Evolutionary conservation across 306 rosid genomes (phyloP).

Genomic region (Prunus kanzakura): DNA sequence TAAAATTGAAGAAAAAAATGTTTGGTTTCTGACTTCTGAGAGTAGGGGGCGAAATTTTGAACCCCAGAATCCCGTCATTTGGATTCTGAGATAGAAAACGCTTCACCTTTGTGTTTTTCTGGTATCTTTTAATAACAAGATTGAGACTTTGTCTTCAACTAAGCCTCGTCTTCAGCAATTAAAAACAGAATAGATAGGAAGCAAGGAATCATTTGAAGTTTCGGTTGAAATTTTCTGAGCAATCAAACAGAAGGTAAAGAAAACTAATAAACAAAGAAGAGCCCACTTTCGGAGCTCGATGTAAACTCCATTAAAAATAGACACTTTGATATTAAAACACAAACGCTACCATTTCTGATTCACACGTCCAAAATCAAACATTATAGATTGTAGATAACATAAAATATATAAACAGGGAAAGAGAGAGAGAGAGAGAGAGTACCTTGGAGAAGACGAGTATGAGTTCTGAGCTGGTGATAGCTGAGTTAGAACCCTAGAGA

Average conservation of each 20-base stretch:
- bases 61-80: not conserved
- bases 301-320: not conserved
- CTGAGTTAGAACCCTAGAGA: constrained; percentile 8
- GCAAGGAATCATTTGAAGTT: not conserved
- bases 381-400: not conserved
- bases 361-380: not conserved
- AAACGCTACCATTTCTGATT: not conserved
- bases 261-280: not conserved
- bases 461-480: not conserved
- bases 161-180: not conserved
- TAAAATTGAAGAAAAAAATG: not conserved
- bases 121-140: not conserved
- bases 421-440: not conserved
- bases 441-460: constrained; percentile 5
- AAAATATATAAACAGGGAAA: not conserved
- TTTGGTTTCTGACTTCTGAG: constrained; percentile 1
- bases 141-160: not conserved
- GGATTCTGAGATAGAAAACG: not conserved
- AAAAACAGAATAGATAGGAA: not conserved
- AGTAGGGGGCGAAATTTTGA: not conserved
- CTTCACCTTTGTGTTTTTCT: not conserved
- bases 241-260: not conserved
- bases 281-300: not conserved
- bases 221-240: not conserved
- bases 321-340: not conserved